Base-by-base conservation (phyloP, 805 yeast genomes). In the Candida ipomoeae region DNA sequence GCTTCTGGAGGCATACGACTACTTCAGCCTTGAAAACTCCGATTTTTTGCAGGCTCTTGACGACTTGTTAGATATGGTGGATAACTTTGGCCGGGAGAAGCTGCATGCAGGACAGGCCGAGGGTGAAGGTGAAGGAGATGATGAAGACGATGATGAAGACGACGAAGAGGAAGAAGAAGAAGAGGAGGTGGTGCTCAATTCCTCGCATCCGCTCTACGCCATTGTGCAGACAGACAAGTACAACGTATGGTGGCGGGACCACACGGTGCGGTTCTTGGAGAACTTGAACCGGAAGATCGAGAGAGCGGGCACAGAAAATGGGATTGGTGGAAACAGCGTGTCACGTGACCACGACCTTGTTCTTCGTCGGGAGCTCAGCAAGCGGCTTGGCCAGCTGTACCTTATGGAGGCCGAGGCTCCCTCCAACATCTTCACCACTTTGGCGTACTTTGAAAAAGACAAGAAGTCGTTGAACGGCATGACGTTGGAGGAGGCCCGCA, bases 391-490 rank as follows among this genome's bases (percentile, higher is more conserved):
- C 2, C 85, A 83, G 59, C 73, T 85, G 15, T 79, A 75, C 51
- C 68, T 86, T 46, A 80, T 79, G 66, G 82, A 83, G 54, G 84
- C 90, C 2, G 90, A 85, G 63, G 72, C 65, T 29, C 85, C 87
- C 1, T 69, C 84, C 1, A 66, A 69, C 7, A 71, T 77, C 2
- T 87, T 73, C 62, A 78, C 86, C 18, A 64, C 80, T 1, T 69
- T 84, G 48, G 75, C 77, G 29, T 86, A 84, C 61, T 87, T 77
- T 46, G 64, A 31, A 75, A 70, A 36, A 66, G 67, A 54, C 4
- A 53, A 51, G 13, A 52, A 56, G 26, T 71, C 70, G 44, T 58
- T 73, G 17, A 58, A 68, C 36, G 80, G 80, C 0, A 55, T 74
- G 36, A 55, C 64, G 11, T 54, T 55, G 20, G 63, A 71, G 31